These are phyloP conservation scores for Helotiales sp. DNA, from an alignment of 2,329 filamentous ascomycete genomes.

Conservation along the genomic window DNA sequence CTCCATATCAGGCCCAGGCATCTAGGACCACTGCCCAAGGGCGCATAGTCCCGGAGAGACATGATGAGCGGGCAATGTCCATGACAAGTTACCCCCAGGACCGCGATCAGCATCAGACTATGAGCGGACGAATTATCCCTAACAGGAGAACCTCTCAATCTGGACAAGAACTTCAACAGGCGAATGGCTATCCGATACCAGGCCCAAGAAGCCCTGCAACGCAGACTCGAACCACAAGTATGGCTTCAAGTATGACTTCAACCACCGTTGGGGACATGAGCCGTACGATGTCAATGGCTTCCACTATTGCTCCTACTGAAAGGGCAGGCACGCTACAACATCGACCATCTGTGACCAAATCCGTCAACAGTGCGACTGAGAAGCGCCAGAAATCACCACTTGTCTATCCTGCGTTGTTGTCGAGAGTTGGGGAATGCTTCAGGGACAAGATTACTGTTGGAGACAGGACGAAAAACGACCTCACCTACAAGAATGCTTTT, in stretches of 20 bases:
- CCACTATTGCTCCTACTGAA: conserved; percentile 71
- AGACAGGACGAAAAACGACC: conserved; percentile 93
- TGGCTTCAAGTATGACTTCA: conserved; percentile 65
- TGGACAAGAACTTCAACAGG: conserved; percentile 38
- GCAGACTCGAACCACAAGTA: conserved; percentile 63
- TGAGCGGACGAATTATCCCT: conserved; percentile 90
- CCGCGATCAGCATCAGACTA: conserved; percentile 83
- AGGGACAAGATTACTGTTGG: conserved; percentile 83
- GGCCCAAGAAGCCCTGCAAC: conserved; percentile 47
- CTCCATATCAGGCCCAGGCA: conserved; percentile 68
- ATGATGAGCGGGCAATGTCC: conserved; percentile 94
- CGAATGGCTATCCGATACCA: conserved; percentile 37
- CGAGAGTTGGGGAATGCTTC: conserved; percentile 92
- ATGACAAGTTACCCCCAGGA: conserved; percentile 85
- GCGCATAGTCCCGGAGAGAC: conserved; percentile 85
- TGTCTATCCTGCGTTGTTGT: conserved; percentile 91
- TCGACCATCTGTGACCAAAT: conserved; percentile 59
- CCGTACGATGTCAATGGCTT: conserved; percentile 92
- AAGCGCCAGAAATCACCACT: conserved; percentile 67
- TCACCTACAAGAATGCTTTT: conserved; percentile 97
- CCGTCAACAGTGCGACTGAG: conserved; percentile 40
- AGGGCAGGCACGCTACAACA: conserved; percentile 55
- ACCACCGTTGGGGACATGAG: conserved; percentile 49
- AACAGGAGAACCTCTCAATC: conserved; percentile 60
- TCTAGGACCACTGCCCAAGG: conserved; percentile 90